Evolutionary conservation across 164 flowering plant genomes (phyloP).

Genomic region (Berberis thunbergii): DNA sequence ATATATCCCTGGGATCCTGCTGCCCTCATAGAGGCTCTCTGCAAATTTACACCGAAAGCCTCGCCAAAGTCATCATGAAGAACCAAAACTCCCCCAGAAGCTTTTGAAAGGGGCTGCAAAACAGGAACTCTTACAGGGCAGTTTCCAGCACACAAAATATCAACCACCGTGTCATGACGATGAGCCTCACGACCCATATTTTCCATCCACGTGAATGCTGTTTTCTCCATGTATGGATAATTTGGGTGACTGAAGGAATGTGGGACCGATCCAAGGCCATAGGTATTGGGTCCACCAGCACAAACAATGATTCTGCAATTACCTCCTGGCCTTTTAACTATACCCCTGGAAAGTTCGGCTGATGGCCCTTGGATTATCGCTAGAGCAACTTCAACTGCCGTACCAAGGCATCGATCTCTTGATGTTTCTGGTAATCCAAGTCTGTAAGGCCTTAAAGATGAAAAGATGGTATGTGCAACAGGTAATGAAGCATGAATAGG

Average conservation of each 20-base stretch:
- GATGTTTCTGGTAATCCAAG: slow-evolving; percentile 62
- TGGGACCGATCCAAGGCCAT: slow-evolving; percentile 95
- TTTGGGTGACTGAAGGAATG: slow-evolving; percentile 83
- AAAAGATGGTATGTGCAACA: slow-evolving; percentile 70
- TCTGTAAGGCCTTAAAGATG: slow-evolving; percentile 74
- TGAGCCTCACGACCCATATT: slow-evolving; percentile 76
- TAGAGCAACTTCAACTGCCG: slow-evolving; percentile 91
- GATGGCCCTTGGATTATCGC: slow-evolving; percentile 86
- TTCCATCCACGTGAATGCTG: slow-evolving; percentile 91
- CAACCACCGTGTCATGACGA: slow-evolving; percentile 60
- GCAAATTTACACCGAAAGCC: slow-evolving; percentile 91
- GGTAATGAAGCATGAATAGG: slow-evolving; percentile 80
- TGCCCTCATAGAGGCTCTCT: slow-evolving; percentile 76
- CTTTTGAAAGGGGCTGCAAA: slow-evolving; percentile 81
- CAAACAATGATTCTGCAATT: slow-evolving; percentile 83
- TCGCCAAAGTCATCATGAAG: slow-evolving; percentile 99
- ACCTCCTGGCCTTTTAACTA: slow-evolving; percentile 73
- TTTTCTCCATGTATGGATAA: slow-evolving; percentile 84
- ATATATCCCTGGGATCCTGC: slow-evolving; percentile 84
- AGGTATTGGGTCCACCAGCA: slow-evolving; percentile 90
- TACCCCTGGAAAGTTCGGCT: slow-evolving; percentile 64
- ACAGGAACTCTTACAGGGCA: slow-evolving; percentile 87
- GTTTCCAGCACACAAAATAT: slow-evolving; percentile 90
- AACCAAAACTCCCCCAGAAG: slow-evolving; percentile 88
- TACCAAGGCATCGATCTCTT: slow-evolving; percentile 83